phyloP scores from a whole-genome alignment of 1,284 basidiomycete genomes.

The Volvariella surrecta region DNA sequence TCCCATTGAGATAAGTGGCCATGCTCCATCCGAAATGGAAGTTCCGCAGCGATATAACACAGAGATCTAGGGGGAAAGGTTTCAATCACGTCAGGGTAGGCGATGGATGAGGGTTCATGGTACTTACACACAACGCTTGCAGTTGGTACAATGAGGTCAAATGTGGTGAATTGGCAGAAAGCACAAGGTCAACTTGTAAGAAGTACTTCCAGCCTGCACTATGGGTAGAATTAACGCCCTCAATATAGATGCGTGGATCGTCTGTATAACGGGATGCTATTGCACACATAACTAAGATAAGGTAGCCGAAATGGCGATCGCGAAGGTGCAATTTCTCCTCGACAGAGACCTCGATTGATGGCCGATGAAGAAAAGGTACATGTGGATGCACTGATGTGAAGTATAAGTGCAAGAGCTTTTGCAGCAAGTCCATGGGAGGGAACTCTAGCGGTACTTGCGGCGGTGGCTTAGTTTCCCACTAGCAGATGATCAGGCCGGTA shows the following conservation, averaged over 20 bases:
- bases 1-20: constrained; percentile 25
- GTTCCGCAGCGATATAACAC: constrained; percentile 21
- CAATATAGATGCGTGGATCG: constrained; percentile 51
- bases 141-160: constrained; percentile 54
- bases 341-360: constrained; percentile 45
- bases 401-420: constrained; percentile 45
- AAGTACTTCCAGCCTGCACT: constrained; percentile 68
- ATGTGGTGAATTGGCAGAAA: constrained; percentile 39
- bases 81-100: constrained; percentile 1
- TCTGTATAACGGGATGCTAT: constrained; percentile 50
- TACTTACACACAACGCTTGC: constrained; percentile 43
- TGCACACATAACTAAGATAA: constrained; percentile 55
- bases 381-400: constrained; percentile 44
- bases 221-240: constrained; percentile 22
- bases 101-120: not conserved
- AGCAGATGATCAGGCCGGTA: not conserved
- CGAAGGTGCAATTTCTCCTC: constrained; percentile 36
- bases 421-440: constrained; percentile 36
- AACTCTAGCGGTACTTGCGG: constrained; percentile 17
- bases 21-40: constrained; percentile 20
- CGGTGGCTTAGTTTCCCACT: constrained; percentile 23
- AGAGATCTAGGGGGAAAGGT: constrained; percentile 16
- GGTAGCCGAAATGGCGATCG: constrained; percentile 44
- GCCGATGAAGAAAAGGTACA: constrained; percentile 53
- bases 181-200: constrained; percentile 40